Percentiles rank a stretch among this genome's conserved stretches.
phyloP scores from a whole-genome alignment of 2,329 filamentous ascomycete species.

The Colletotrichum brevisporum region DNA sequence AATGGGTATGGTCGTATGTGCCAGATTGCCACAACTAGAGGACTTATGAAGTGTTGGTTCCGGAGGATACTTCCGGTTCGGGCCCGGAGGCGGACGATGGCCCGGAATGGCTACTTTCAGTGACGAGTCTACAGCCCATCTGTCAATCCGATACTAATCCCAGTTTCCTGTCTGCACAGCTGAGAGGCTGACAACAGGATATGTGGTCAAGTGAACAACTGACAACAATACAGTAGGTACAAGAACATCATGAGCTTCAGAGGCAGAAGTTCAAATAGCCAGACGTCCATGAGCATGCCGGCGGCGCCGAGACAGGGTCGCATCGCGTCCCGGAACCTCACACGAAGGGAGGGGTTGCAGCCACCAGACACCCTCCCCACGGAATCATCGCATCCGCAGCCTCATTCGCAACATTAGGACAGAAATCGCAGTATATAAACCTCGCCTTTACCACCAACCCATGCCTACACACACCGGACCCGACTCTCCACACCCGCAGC shows the following conservation, averaged over 20 bases:
- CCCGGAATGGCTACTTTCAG: not conserved
- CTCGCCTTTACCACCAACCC: not conserved
- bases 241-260: not conserved
- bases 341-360: conserved; percentile 3
- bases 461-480: not conserved
- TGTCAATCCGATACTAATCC: too few relatives aligned
- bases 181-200: too few relatives aligned
- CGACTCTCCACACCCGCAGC: not conserved
- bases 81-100: conserved; percentile 1
- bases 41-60: too few relatives aligned
- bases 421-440: not conserved
- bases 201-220: too few relatives aligned
- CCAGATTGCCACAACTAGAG: too few relatives aligned
- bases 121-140: not conserved
- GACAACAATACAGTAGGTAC: not conserved
- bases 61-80: conserved; percentile 21
- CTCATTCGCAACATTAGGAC: not conserved
- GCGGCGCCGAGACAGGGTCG: not conserved
- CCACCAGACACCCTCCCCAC: conserved; percentile 4
- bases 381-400: conserved; percentile 35
- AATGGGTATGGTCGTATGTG: too few relatives aligned
- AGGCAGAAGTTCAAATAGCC: not conserved
- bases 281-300: not conserved
- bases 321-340: conserved; percentile 2
- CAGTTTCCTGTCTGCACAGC: not conserved